Percentiles rank a stretch among this genome's conserved stretches.
These are phyloP conservation scores for Fraxinus excelsior DNA, from an alignment of 257 asterid species.

Conservation along the genomic window DNA sequence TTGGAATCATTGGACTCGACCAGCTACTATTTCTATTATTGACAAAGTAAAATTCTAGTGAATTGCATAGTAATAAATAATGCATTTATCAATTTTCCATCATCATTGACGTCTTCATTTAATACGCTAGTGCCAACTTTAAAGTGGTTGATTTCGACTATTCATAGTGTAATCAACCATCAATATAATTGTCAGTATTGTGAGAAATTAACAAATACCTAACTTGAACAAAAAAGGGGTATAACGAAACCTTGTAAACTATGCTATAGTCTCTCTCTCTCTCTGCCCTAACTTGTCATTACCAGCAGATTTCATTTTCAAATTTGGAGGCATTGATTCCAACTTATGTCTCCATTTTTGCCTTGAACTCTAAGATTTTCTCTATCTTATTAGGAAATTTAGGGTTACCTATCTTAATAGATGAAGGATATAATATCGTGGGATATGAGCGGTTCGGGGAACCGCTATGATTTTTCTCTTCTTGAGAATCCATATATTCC, in stretches of 20 bases:
- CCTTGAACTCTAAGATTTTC: neutral
- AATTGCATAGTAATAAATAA: too few relatives aligned
- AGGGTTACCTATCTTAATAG: neutral
- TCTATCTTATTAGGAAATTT: neutral
- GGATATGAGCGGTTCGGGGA: too few relatives aligned
- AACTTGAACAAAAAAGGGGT: too few relatives aligned
- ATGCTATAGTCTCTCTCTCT: neutral
- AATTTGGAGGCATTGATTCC: neutral
- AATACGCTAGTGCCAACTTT: neutral
- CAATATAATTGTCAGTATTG: neutral
- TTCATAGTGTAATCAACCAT: too few relatives aligned
- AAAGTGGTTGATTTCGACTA: neutral
- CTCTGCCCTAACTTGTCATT: neutral
- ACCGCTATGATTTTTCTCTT: too few relatives aligned
- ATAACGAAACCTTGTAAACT: neutral
- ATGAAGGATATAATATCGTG: too few relatives aligned
- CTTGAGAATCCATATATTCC: too few relatives aligned
- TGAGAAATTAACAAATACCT: too few relatives aligned
- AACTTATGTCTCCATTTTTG: neutral
- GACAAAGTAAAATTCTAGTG: neutral
- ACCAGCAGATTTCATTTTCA: neutral
- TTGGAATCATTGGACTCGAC: too few relatives aligned
- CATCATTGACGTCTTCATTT: neutral
- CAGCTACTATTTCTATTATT: too few relatives aligned
- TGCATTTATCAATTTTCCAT: neutral